These are phyloP conservation scores for Mycocentrospora acerina DNA, from an alignment of 2,329 filamentous ascomycete genomes.

Conservation along the genomic window DNA sequence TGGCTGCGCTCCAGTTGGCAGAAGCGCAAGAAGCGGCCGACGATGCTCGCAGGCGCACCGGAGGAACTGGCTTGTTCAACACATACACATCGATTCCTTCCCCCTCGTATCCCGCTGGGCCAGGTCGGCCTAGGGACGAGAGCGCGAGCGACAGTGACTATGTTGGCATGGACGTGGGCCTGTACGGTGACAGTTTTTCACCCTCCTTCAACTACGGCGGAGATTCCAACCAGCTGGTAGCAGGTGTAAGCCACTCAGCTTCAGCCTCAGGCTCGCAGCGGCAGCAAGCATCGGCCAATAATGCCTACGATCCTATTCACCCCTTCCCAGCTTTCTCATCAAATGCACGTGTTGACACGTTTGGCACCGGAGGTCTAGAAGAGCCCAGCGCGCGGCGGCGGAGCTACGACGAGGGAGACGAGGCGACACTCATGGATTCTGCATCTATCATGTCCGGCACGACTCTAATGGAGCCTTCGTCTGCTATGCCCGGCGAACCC, in stretches of 20 bases:
- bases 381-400: slow-evolving; percentile 70
- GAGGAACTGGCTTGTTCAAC: slow-evolving; percentile 55
- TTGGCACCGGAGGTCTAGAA: slow-evolving; percentile 84
- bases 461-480: slow-evolving; percentile 23
- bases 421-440: slow-evolving; percentile 54
- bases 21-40: slow-evolving; percentile 72
- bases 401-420: slow-evolving; percentile 93
- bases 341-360: slow-evolving; percentile 78
- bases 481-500: slow-evolving; percentile 59
- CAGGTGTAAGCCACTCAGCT: slow-evolving; percentile 41
- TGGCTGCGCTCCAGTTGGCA: slow-evolving; percentile 80
- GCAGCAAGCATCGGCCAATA: slow-evolving; percentile 46
- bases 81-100: slow-evolving; percentile 47
- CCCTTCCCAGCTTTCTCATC: slow-evolving; percentile 59
- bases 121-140: slow-evolving; percentile 17
- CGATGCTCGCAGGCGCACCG: slow-evolving; percentile 60
- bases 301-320: slow-evolving; percentile 53
- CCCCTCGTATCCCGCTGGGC: slow-evolving; percentile 44
- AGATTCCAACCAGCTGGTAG: slow-evolving; percentile 46
- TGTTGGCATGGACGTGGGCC: slow-evolving; percentile 68
- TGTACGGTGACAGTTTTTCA: slow-evolving; percentile 72
- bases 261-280: slow-evolving; percentile 51
- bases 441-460: slow-evolving; percentile 27
- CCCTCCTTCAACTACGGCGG: slow-evolving; percentile 63
- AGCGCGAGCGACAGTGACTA: slow-evolving; percentile 68